Percentiles rank a stretch among this genome's conserved stretches.
phyloP scores from a whole-genome alignment of 768 basidiomycete genomes.

The Termitomyces titanicus region DNA sequence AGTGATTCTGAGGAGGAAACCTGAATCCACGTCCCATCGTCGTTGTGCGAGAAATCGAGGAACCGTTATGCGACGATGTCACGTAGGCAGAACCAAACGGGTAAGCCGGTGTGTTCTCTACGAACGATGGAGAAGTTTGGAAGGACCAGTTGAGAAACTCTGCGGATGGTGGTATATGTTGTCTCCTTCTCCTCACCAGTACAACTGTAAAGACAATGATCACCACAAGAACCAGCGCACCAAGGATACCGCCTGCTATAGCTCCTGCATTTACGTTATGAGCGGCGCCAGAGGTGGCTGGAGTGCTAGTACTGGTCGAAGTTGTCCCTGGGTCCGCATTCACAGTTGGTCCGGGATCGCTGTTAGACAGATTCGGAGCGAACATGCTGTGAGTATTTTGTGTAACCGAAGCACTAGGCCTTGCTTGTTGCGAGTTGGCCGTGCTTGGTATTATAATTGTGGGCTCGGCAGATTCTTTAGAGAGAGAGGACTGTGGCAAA shows the following conservation, averaged over 20 bases:
- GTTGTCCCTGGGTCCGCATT: background rate
- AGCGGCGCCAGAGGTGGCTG: slow-evolving; percentile 6
- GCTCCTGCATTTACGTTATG: slow-evolving; percentile 32
- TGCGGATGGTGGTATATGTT: slow-evolving; percentile 53
- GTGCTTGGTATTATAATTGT: no score
- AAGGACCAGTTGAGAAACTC: slow-evolving; percentile 40
- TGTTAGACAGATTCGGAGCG: background rate
- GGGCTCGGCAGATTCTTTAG: no score
- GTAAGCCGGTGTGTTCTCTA: background rate
- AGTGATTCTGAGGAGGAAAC: background rate
- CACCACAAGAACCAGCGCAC: slow-evolving; percentile 37
- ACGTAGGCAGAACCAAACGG: slow-evolving; percentile 4
- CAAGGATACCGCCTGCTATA: slow-evolving; percentile 55
- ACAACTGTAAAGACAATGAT: slow-evolving; percentile 28
- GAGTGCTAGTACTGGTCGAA: background rate
- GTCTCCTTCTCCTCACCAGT: slow-evolving; percentile 36
- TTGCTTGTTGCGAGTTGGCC: no score
- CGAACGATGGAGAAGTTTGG: background rate
- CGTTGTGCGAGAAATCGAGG: background rate
- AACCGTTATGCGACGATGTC: background rate
- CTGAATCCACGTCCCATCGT: background rate
- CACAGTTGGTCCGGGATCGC: no score
- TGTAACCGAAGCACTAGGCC: no score
- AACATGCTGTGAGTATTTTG: background rate
- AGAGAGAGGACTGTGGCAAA: no score